Evolutionary conservation across 2,329 filamentous ascomycete genomes (phyloP).

Genomic region (Geosmithia flava): DNA sequence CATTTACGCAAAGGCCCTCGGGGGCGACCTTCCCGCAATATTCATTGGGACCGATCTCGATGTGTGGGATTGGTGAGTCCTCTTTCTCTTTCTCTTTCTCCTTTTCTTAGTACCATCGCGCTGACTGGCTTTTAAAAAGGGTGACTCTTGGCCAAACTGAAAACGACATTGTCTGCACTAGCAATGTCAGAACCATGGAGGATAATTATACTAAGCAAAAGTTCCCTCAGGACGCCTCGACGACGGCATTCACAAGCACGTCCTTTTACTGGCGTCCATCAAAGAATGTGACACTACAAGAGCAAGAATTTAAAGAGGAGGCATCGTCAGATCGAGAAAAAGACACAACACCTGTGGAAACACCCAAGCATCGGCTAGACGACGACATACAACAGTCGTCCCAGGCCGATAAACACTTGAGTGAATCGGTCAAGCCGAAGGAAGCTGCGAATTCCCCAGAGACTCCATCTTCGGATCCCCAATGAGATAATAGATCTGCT

Average conservation of each 20-base stretch:
- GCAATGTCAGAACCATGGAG: constrained; percentile 13
- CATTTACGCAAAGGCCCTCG: constrained; percentile 39
- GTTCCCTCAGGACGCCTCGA: constrained; percentile 10
- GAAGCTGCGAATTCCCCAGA: neutral
- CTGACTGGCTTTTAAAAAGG: constrained; percentile 3
- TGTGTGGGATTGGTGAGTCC: constrained; percentile 35
- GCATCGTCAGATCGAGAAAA: neutral
- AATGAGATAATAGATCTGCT: neutral
- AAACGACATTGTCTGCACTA: constrained; percentile 6
- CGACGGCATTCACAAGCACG: constrained; percentile 12
- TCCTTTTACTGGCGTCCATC: constrained; percentile 11
- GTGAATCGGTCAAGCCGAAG: neutral
- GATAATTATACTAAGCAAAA: constrained; percentile 5
- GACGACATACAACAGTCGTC: neutral
- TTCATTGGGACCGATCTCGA: constrained; percentile 45
- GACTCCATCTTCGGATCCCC: neutral
- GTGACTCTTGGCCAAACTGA: constrained; percentile 7
- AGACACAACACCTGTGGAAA: neutral
- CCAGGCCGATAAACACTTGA: neutral
- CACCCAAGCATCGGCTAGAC: neutral
- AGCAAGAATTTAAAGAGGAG: too few relatives aligned
- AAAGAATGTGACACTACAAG: neutral
- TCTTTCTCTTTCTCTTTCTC: neutral
- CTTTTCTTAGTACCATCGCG: neutral
- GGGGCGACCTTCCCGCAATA: constrained; percentile 31